These are phyloP conservation scores for Chaetomium globosum DNA, from an alignment of 2,329 filamentous ascomycete species.

Conservation along the genomic window DNA sequence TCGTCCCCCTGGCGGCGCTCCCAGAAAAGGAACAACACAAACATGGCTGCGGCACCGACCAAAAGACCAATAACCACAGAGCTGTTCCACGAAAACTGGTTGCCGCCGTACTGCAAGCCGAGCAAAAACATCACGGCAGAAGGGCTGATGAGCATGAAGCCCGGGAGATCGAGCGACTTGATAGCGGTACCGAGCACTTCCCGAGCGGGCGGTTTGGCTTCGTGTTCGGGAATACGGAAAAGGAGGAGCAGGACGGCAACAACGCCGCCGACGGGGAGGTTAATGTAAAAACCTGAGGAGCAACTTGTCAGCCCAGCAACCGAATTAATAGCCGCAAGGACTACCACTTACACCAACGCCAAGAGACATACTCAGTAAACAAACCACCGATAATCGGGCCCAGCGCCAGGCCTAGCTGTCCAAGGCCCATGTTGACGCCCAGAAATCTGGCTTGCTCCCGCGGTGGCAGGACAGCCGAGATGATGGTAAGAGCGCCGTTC, in stretches of 20 bases:
- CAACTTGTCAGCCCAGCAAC: background rate
- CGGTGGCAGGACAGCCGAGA: slow-evolving; percentile 12
- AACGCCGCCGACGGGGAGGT: slow-evolving; percentile 5
- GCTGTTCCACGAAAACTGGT: slow-evolving; percentile 44
- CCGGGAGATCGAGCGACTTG: slow-evolving; percentile 38
- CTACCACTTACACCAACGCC: background rate
- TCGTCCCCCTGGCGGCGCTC: slow-evolving; percentile 45
- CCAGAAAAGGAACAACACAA: slow-evolving; percentile 40
- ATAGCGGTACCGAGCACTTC: slow-evolving; percentile 5
- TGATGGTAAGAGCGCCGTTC: slow-evolving; percentile 23
- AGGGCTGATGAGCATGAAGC: slow-evolving; percentile 37
- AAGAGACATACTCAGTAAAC: background rate
- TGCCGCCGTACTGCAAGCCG: slow-evolving; percentile 51
- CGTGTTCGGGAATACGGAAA: slow-evolving; percentile 3
- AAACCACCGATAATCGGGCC: slow-evolving; percentile 26
- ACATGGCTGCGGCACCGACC: slow-evolving; percentile 40
- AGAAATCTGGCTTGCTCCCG: slow-evolving; percentile 17
- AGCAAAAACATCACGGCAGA: slow-evolving; percentile 50
- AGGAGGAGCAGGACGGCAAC: background rate
- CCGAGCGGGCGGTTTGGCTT: background rate
- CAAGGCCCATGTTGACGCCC: slow-evolving; percentile 19
- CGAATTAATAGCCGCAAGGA: background rate
- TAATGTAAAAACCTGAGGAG: slow-evolving; percentile 9
- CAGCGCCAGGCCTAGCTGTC: slow-evolving; percentile 16
- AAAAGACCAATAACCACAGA: slow-evolving; percentile 45